These are phyloP conservation scores for Simmondsia chinensis DNA, from an alignment of 148 eudicot species.

Conservation along the genomic window DNA sequence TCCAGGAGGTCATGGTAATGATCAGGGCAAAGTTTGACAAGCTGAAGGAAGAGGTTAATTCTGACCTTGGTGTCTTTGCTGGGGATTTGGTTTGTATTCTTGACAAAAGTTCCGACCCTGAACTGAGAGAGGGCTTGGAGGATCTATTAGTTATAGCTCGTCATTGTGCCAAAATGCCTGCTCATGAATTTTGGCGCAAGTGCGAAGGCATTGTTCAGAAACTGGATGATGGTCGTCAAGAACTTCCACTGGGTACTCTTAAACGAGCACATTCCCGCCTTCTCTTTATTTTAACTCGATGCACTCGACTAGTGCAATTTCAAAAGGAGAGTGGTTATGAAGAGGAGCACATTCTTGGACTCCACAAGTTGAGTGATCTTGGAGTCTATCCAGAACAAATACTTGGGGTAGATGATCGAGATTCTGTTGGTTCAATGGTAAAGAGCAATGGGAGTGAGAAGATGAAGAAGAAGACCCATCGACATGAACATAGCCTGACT, in stretches of 20 bases:
- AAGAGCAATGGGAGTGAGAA: constrained; percentile 32
- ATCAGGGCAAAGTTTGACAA: constrained; percentile 80
- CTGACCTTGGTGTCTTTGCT: constrained; percentile 87
- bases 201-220: constrained; percentile 91
- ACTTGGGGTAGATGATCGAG: constrained; percentile 18
- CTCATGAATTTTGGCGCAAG: constrained; percentile 76
- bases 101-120: constrained; percentile 52
- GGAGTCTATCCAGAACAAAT: constrained; percentile 72
- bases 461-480: constrained; percentile 27
- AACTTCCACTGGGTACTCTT: constrained; percentile 68
- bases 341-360: constrained; percentile 51
- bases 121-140: constrained; percentile 68
- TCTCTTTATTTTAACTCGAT: constrained; percentile 86
- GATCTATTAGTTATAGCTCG: constrained; percentile 76
- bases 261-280: constrained; percentile 87
- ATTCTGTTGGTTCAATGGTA: constrained; percentile 9
- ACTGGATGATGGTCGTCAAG: constrained; percentile 92
- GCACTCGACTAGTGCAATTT: constrained; percentile 87
- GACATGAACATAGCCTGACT: constrained; percentile 30
- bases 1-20: constrained; percentile 81
- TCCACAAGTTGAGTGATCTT: constrained; percentile 87
- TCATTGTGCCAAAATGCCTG: constrained; percentile 79
- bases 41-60: constrained; percentile 85
- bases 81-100: constrained; percentile 78
- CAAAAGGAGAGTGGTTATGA: constrained; percentile 90